A percentile compares a stretch with the other conserved stretches of the same genome.
These are phyloP conservation scores for Cladosporium cucumerinum DNA, from an alignment of 2,329 filamentous ascomycete species.

Conservation along the genomic window DNA sequence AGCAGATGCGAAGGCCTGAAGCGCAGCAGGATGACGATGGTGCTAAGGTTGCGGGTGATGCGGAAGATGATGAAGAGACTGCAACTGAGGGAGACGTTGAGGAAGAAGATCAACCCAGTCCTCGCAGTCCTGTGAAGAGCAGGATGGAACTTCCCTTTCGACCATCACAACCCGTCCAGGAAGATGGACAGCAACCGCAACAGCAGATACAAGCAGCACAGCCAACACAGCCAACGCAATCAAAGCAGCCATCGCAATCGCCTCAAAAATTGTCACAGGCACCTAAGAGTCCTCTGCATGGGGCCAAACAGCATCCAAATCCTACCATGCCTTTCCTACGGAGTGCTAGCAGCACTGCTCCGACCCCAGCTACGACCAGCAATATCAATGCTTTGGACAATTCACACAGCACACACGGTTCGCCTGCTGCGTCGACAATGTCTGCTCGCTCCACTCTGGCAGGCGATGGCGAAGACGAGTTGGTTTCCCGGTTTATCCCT, in stretches of 20 bases:
- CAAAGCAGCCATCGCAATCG: not conserved
- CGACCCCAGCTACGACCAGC: constrained; percentile 32
- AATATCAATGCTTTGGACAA: constrained; percentile 33
- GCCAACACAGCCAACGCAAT: constrained; percentile 12
- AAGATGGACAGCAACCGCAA: constrained; percentile 4
- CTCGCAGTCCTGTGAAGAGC: constrained; percentile 4
- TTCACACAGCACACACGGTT: constrained; percentile 26
- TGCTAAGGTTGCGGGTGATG: constrained; percentile 5
- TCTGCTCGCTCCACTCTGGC: constrained; percentile 26
- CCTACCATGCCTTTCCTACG: constrained; percentile 28
- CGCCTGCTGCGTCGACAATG: constrained; percentile 29
- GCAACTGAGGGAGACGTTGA: not conserved
- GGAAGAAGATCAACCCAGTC: constrained; percentile 5
- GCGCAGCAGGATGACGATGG: not conserved
- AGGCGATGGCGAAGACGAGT: constrained; percentile 25
- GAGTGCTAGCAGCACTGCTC: constrained; percentile 23
- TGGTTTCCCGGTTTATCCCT: constrained; percentile 34
- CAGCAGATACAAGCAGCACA: constrained; percentile 9
- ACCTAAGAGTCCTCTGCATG: constrained; percentile 22
- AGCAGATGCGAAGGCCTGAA: not conserved
- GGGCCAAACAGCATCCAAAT: constrained; percentile 27
- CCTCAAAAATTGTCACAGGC: constrained; percentile 7
- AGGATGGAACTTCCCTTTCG: not conserved
- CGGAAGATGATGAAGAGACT: constrained; percentile 9
- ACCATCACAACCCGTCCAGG: constrained; percentile 1